Conservation (phyloP, 2,329 filamentous ascomycete genomes). For the Pseudofabraea citricarpa region DNA sequence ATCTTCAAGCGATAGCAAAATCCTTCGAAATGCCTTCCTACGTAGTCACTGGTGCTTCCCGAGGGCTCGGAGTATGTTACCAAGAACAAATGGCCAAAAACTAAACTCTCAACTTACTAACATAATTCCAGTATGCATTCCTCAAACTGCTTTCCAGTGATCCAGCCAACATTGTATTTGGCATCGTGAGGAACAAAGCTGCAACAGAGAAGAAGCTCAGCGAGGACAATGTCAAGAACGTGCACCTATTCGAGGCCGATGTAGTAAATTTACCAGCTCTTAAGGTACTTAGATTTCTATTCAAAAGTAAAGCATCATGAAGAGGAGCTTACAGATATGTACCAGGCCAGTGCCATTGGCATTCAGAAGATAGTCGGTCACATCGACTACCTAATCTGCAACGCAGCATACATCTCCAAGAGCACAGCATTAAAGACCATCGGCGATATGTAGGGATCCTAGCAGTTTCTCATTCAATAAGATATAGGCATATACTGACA, state of each 20-base stretch:
- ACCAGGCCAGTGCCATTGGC: too few species aligned
- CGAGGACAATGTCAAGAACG: slow-evolving; percentile 26
- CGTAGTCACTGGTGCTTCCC: slow-evolving; percentile 2
- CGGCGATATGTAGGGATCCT: slow-evolving; percentile 6
- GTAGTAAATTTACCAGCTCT: slow-evolving; percentile 25
- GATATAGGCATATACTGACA: too few species aligned
- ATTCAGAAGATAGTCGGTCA: slow-evolving; percentile 20
- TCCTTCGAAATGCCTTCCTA: slow-evolving; percentile 6
- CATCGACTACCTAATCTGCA: slow-evolving; percentile 22
- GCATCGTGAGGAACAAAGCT: slow-evolving; percentile 42
- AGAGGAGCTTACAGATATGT: slow-evolving; percentile 10
- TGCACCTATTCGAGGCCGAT: slow-evolving; percentile 41
- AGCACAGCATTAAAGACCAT: slow-evolving; percentile 13
- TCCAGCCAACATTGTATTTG: slow-evolving; percentile 37
- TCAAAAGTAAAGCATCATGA: background rate
- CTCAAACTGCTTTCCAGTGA: slow-evolving; percentile 38
- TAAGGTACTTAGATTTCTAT: too few species aligned
- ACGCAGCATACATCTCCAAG: slow-evolving; percentile 18
- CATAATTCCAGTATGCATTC: slow-evolving; percentile 38
- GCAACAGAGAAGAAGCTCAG: slow-evolving; percentile 4
- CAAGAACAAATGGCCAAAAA: too few species aligned
- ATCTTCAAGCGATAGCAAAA: too few species aligned
- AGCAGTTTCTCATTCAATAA: too few species aligned
- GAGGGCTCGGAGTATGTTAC: slow-evolving; percentile 4
- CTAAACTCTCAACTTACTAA: too few species aligned